Conservation (phyloP, 371 early-diverging fungal species). For the Apophysomyces variabilis region DNA sequence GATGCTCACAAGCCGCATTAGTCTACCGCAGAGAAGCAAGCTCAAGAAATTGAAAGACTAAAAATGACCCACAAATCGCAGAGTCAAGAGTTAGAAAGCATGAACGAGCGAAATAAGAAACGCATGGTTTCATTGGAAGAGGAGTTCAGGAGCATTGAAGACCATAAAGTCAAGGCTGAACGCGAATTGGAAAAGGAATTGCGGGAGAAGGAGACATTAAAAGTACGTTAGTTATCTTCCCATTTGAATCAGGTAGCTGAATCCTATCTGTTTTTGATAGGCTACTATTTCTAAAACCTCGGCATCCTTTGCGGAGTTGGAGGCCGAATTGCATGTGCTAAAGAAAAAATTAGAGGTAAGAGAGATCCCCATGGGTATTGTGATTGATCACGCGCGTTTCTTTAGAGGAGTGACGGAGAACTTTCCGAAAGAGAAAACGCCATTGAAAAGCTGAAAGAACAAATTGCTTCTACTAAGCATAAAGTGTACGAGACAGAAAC, state of each 20-base stretch:
- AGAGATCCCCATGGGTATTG: not conserved
- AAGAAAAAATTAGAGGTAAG: slow-evolving; percentile 54
- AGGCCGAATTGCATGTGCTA: slow-evolving; percentile 48
- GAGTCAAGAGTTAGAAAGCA: slow-evolving; percentile 44
- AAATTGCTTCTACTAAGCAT: slow-evolving; percentile 38
- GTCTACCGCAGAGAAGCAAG: slow-evolving; percentile 43
- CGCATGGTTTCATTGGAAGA: slow-evolving; percentile 30
- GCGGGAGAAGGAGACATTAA: slow-evolving; percentile 14
- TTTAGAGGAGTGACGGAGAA: slow-evolving; percentile 47
- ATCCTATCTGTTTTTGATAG: not conserved
- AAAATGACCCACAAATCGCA: slow-evolving; percentile 46
- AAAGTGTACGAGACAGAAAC: slow-evolving; percentile 56
- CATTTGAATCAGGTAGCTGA: not conserved
- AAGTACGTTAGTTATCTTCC: slow-evolving; percentile 2
- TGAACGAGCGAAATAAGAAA: slow-evolving; percentile 28
- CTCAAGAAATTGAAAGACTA: slow-evolving; percentile 49
- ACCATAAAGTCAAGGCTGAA: slow-evolving; percentile 24
- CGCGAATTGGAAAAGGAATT: slow-evolving; percentile 34
- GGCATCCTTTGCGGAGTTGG: slow-evolving; percentile 49
- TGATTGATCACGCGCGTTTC: not conserved
- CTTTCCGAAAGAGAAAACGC: slow-evolving; percentile 47
- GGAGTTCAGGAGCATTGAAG: slow-evolving; percentile 23
- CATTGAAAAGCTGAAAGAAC: slow-evolving; percentile 51
- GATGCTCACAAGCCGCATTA: not conserved
- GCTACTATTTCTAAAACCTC: slow-evolving; percentile 31